These are phyloP conservation scores for Ogataea paradorogensis DNA, from an alignment of 805 yeast genomes.

Conservation along the genomic window DNA sequence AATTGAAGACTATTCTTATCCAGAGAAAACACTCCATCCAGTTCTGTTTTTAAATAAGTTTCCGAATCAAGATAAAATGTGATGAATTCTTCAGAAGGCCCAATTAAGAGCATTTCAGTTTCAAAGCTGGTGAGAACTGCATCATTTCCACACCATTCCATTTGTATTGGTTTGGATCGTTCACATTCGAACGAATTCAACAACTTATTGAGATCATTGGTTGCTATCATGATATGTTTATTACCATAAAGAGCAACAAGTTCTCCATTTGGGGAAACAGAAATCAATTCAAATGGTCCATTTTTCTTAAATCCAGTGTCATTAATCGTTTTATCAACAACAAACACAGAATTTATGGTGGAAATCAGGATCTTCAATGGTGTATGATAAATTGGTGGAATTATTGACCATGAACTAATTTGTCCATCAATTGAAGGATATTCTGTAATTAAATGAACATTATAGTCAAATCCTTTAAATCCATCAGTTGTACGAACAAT, in stretches of 20 bases:
- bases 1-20: conserved; percentile 57
- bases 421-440: conserved; percentile 1
- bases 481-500: conserved; percentile 37
- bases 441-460: background rate
- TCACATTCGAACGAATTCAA: conserved; percentile 43
- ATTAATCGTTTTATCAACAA: conserved; percentile 2
- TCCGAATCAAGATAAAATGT: conserved; percentile 50
- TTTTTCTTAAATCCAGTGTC: conserved; percentile 12
- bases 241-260: conserved; percentile 47
- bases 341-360: conserved; percentile 10
- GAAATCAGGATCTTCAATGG: conserved; percentile 19
- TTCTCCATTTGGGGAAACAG: conserved; percentile 49
- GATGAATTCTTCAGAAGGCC: conserved; percentile 61
- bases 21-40: conserved; percentile 72
- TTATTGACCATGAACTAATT: conserved; percentile 22
- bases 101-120: conserved; percentile 67
- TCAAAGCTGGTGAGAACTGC: conserved; percentile 59
- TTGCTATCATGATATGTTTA: conserved; percentile 48
- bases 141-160: conserved; percentile 81
- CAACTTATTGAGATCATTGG: conserved; percentile 43
- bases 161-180: conserved; percentile 12
- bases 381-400: conserved; percentile 20
- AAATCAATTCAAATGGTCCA: conserved; percentile 19
- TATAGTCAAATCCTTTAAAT: conserved; percentile 1
- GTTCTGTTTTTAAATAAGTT: conserved; percentile 45